These are phyloP conservation scores for Microthyrium microscopicum DNA, from an alignment of 2,329 filamentous ascomycete genomes.

Conservation along the genomic window DNA sequence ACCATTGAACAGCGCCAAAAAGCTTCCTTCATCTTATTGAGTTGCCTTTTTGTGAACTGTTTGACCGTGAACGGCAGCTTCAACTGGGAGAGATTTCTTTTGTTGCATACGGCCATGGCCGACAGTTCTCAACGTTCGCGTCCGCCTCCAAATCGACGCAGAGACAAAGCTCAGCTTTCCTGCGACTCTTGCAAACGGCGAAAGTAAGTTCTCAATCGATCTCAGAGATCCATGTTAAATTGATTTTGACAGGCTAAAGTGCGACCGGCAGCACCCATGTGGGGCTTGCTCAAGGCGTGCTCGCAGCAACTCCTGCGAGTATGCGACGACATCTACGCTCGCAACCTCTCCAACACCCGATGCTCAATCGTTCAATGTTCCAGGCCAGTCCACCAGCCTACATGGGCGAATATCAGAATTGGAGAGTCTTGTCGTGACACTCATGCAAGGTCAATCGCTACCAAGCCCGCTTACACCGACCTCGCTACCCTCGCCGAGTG, in stretches of 20 bases:
- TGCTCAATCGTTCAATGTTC: constrained; percentile 13
- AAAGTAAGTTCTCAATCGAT: constrained; percentile 14
- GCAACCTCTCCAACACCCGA: constrained; percentile 9
- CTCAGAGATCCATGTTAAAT: constrained; percentile 10
- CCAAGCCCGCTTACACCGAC: constrained; percentile 11
- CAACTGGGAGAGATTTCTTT: no score
- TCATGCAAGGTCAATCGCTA: constrained; percentile 12
- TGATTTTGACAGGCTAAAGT: constrained; percentile 14
- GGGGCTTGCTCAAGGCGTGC: constrained; percentile 14
- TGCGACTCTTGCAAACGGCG: constrained; percentile 15
- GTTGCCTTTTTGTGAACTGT: no score
- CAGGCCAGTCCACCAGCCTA: constrained; percentile 14
- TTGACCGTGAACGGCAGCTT: no score
- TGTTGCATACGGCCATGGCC: constrained; percentile 10
- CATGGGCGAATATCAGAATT: constrained; percentile 14
- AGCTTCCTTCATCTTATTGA: no score
- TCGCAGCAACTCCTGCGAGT: constrained; percentile 16
- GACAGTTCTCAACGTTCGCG: constrained; percentile 13
- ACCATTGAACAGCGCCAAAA: constrained; percentile 10
- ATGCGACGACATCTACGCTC: constrained; percentile 14
- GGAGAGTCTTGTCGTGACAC: constrained; percentile 13
- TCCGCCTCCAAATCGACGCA: constrained; percentile 13
- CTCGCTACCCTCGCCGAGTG: no score
- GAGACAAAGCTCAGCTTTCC: constrained; percentile 17
- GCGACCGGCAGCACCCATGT: constrained; percentile 17